These are phyloP conservation scores for Fusarium udum DNA, from an alignment of 2,329 filamentous ascomycete genomes.

Conservation along the genomic window DNA sequence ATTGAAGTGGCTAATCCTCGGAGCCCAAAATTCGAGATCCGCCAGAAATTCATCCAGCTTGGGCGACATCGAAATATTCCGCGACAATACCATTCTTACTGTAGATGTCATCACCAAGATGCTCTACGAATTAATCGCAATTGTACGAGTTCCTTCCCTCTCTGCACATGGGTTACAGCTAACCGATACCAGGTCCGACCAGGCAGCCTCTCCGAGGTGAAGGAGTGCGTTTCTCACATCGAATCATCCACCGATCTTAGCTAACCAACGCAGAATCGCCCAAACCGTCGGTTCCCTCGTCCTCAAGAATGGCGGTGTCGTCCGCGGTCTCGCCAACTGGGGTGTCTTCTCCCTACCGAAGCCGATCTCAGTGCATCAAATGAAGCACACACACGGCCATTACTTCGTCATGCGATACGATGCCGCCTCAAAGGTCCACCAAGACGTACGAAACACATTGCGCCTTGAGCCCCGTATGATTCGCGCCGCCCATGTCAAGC, in stretches of 20 bases:
- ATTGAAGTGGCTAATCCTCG: constrained; percentile 45
- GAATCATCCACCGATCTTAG: constrained; percentile 1
- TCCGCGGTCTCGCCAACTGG: constrained; percentile 96
- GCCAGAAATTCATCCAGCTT: constrained; percentile 38
- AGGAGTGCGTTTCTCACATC: constrained; percentile 74
- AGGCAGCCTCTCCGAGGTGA: constrained; percentile 88
- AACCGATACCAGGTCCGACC: constrained; percentile 77
- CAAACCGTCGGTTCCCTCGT: constrained; percentile 84
- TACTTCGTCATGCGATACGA: constrained; percentile 99
- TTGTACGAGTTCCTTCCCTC: constrained; percentile 71
- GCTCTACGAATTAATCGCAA: constrained; percentile 97
- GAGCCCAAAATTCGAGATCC: constrained; percentile 41
- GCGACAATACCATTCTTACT: constrained; percentile 22
- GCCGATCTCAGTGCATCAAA: constrained; percentile 81
- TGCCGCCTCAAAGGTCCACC: constrained; percentile 75
- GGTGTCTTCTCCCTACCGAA: constrained; percentile 88
- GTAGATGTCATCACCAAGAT: constrained; percentile 64
- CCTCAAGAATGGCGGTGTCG: constrained; percentile 84
- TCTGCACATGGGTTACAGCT: neutral
- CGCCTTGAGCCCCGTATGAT: constrained; percentile 91
- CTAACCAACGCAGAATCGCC: constrained; percentile 73
- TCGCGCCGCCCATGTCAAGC: constrained; percentile 84
- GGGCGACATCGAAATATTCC: constrained; percentile 15
- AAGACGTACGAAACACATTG: constrained; percentile 78
- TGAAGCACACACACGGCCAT: constrained; percentile 84